phyloP scores from a whole-genome alignment of 2,329 filamentous ascomycete species.

The Phialophora verrucosa region DNA sequence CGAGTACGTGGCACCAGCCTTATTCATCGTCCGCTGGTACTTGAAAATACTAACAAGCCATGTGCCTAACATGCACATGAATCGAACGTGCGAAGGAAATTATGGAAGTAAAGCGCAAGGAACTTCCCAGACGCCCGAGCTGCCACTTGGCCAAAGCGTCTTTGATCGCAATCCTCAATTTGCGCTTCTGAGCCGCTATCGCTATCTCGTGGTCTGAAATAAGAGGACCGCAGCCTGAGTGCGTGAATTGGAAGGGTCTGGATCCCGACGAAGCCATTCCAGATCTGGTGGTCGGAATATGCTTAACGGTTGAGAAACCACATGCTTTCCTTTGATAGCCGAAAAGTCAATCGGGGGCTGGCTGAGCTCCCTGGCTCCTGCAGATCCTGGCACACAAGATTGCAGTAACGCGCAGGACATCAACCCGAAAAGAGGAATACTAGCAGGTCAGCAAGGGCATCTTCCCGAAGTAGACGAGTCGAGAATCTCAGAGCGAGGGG shows the following conservation, averaged over 20 bases:
- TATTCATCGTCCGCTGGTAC: neutral
- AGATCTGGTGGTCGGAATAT: conserved; percentile 9
- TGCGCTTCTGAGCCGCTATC: conserved; percentile 8
- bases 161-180: conserved; percentile 3
- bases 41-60: neutral
- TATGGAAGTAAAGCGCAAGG: neutral
- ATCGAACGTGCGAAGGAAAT: neutral
- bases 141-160: conserved; percentile 1
- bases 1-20: neutral
- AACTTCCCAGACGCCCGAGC: neutral
- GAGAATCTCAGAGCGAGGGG: neutral
- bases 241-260: conserved; percentile 1
- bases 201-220: neutral
- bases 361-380: conserved; percentile 12
- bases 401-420: conserved; percentile 1
- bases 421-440: conserved; percentile 12
- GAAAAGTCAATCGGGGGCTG: conserved; percentile 19
- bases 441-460: conserved; percentile 1
- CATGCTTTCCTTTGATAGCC: conserved; percentile 15
- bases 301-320: neutral
- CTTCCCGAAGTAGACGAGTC: conserved; percentile 3
- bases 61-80: neutral
- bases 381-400: conserved; percentile 9
- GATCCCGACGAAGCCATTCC: conserved; percentile 5
- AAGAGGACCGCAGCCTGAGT: neutral